Base-by-base conservation (phyloP, 768 basidiomycete genomes). In the Mycena venus region DNA sequence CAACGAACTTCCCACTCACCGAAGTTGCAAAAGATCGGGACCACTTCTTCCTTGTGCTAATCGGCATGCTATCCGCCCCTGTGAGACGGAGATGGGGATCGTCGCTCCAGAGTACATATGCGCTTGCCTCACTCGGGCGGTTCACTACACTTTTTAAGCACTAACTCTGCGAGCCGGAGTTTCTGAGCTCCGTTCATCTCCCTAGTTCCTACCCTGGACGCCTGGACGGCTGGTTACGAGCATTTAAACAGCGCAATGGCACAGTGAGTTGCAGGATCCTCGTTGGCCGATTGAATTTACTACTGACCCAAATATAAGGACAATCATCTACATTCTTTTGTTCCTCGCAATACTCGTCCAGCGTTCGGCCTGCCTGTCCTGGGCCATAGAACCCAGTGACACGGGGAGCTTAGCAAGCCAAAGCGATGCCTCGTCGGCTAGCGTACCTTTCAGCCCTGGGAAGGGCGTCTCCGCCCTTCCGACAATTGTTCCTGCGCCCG, bases 1-100 rank as follows among this genome's bases (percentile, higher is more conserved):
- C 66, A 68, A 27, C 21, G 32, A 61, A 69, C 59, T 51, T 62
- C 49, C 60, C 59, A 62, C 68, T n/a, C 58, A 60, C 19, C 32
- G 31, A 62, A 62, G 55, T 44, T 61, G 68, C 47, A 32, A 47
- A n/a, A 53, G 64, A 56, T 60, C 1, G 34, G 9, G 17, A 29
- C 32, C 25, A 23, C 56, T 44, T 59, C 49, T 38, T 17, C 53
- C 65, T 11, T 34, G 49, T 38, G 67, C 11, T 36, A 14, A 4
- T 17, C 38, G 17, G 60, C n/a, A n/a, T n/a, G n/a, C n/a, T n/a
- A n/a, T n/a, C n/a, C n/a, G 44, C 9, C 25, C 49, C 34, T 53
- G 51, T 14, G 44, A 58, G 27, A 59, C 58, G 67, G 31, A 23
- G 21, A 14, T 15, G 4, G n/a, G 44, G 23, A 49, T 60, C 25